Percentiles rank a stretch among this genome's conserved stretches.
Conservation (phyloP, 768 basidiomycete genomes). For the Rhizopogon salebrosus region DNA sequence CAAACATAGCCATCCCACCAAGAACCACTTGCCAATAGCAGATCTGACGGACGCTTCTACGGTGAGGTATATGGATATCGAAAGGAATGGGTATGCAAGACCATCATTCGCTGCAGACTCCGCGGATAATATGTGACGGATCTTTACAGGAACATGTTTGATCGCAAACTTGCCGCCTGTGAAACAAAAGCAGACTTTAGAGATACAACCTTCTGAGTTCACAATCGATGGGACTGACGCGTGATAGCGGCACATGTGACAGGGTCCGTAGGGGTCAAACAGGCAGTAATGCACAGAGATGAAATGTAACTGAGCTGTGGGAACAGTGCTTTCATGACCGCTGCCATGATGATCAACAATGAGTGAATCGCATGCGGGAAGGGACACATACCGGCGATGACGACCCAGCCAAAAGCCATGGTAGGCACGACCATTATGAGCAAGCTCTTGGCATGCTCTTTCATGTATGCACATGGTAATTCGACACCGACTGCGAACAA, state of each 20-base stretch:
- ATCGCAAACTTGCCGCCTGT: conserved; percentile 67
- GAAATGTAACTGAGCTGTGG: conserved; percentile 68
- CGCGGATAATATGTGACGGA: conserved; percentile 78
- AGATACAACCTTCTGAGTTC: background rate
- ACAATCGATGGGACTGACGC: conserved; percentile 31
- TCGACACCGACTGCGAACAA: conserved; percentile 96
- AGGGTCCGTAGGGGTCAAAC: conserved; percentile 92
- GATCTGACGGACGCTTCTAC: conserved; percentile 55
- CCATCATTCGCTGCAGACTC: conserved; percentile 97
- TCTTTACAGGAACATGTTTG: conserved; percentile 64
- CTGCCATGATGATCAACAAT: conserved; percentile 29
- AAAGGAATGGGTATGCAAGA: conserved; percentile 88
- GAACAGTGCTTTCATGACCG: conserved; percentile 65
- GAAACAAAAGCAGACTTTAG: background rate
- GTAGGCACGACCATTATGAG: conserved; percentile 72
- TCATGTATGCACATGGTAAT: conserved; percentile 81
- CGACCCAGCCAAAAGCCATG: conserved; percentile 82
- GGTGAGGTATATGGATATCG: conserved; percentile 80
- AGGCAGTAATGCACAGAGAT: conserved; percentile 81
- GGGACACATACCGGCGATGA: conserved; percentile 53
- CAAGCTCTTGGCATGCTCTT: conserved; percentile 68
- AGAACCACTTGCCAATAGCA: conserved; percentile 81
- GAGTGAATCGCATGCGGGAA: background rate
- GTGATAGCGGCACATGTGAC: conserved; percentile 85
- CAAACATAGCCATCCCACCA: conserved; percentile 78